Evolutionary conservation across 352 stramenopile genomes (phyloP), one percentile per base, ranked within the genome.

Genomic region (Pythium apleroticum): DNA sequence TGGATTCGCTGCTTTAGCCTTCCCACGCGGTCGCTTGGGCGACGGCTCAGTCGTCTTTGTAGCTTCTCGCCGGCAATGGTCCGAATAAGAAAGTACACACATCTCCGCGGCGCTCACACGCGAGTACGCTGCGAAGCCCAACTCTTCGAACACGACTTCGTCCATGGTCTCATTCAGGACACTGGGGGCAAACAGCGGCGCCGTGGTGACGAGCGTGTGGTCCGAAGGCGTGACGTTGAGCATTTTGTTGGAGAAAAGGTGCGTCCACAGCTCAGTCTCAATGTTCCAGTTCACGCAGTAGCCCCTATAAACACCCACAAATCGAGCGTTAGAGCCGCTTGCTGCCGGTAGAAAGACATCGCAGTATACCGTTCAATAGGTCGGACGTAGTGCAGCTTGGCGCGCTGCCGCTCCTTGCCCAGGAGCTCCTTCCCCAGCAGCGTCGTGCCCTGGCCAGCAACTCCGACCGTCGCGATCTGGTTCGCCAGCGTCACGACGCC

Each of bases 231-330:
- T 56, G 27, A 83, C 65, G 4, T 81, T 73, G 8, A 92, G 69
- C 60, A 78, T 73, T 74, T 86, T 72, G 30, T 22, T 66, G 1
- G 80, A 89, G 62, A 89, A 71, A 4, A 92, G 46, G 46, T 88
- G 69, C 15, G 68, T 45, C 73, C 77, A 89, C 9, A 92, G 60
- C 31, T 90, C 84, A 5, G 66, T 77, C 68, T 90, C 81, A 11
- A 90, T 68, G 57, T 92, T 92, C 84, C 84, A 92, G 52, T 92
- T 92, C 41, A 92, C 81, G 46, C 81, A 90, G 60, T 90, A 92
- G 19, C 84, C 84, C n/a, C 83, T 90, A 52, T 14, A n/a, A 25
- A 20, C 84, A 81, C n/a, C 83, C 89, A 52, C 20, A n/a, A 25
- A 20, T 33, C 27, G 15, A 60, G n/a, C 33, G 15, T 22, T n/a